Conservation (phyloP, 164 flowering plant species). For the Annona cherimola region DNA sequence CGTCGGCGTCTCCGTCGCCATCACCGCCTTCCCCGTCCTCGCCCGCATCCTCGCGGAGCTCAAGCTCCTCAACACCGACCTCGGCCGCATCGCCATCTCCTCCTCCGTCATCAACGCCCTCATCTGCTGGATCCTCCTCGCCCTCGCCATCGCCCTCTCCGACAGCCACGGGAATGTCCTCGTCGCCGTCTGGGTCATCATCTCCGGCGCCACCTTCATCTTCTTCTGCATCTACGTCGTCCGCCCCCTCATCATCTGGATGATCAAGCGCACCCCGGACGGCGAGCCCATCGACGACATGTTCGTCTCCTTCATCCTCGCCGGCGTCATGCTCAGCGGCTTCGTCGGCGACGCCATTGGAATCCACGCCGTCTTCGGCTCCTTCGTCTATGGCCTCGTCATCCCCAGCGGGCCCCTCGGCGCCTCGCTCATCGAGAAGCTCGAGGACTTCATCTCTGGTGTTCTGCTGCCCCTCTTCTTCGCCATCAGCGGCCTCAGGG, state of each 20-base stretch:
- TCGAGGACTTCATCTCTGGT: slow-evolving; percentile 43
- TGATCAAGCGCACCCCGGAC: slow-evolving; percentile 22
- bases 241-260: slow-evolving; percentile 32
- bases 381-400: slow-evolving; percentile 44
- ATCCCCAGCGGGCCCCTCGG: slow-evolving; percentile 45
- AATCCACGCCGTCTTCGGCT: slow-evolving; percentile 39
- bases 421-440: slow-evolving; percentile 30
- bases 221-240: slow-evolving; percentile 19
- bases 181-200: slow-evolving; percentile 19
- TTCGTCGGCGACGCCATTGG: slow-evolving; percentile 44
- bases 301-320: slow-evolving; percentile 25
- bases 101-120: slow-evolving; percentile 30
- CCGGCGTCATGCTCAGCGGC: slow-evolving; percentile 34
- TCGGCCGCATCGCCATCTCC: slow-evolving; percentile 33
- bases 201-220: slow-evolving; percentile 18
- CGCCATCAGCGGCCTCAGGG: slow-evolving; percentile 27
- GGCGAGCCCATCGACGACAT: slow-evolving; percentile 27
- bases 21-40: slow-evolving; percentile 29
- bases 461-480: slow-evolving; percentile 39
- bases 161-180: neutral
- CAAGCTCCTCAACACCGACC: slow-evolving; percentile 33
- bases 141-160: slow-evolving; percentile 19
- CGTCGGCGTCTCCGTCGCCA: slow-evolving; percentile 24
- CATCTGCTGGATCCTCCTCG: slow-evolving; percentile 28
- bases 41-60: slow-evolving; percentile 27